phyloP scores from a whole-genome alignment of 495 filamentous ascomycete species.

The Glarea lozoyensis region DNA sequence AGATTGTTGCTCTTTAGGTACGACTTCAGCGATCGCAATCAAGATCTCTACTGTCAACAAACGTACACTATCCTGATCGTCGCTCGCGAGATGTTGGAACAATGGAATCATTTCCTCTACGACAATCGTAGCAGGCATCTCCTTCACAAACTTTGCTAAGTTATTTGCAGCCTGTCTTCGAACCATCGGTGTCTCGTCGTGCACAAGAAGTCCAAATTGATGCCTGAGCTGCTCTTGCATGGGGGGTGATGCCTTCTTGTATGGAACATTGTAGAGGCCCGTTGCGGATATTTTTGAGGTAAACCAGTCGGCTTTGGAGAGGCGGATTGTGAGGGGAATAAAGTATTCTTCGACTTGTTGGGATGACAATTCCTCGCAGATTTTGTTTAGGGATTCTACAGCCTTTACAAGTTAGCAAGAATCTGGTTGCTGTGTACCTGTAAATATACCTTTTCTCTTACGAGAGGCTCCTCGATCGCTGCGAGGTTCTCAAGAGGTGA shows the following conservation, averaged over 20 bases:
- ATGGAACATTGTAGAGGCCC: conserved; percentile 86
- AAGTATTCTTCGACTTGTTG: conserved; percentile 94
- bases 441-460: conserved; percentile 76
- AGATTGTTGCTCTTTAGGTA: conserved; percentile 94
- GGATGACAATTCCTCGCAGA: conserved; percentile 81
- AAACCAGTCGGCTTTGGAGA: conserved; percentile 99
- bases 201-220: conserved; percentile 84
- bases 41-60: conserved; percentile 94
- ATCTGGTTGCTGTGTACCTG: not conserved
- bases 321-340: conserved; percentile 85
- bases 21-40: conserved; percentile 91
- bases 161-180: conserved; percentile 93
- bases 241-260: conserved; percentile 74
- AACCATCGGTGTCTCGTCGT: conserved; percentile 98
- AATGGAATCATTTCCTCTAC: conserved; percentile 98
- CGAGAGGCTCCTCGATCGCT: conserved; percentile 94
- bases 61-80: conserved; percentile 96
- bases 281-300: conserved; percentile 98
- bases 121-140: conserved; percentile 81
- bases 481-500: conserved; percentile 96
- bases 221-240: conserved; percentile 83
- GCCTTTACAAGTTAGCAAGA: conserved; percentile 46
- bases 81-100: conserved; percentile 89
- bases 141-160: conserved; percentile 93
- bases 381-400: conserved; percentile 98